Evolutionary conservation across 169 alveolate species (phyloP).

Genomic region (Theileria orientalis): DNA sequence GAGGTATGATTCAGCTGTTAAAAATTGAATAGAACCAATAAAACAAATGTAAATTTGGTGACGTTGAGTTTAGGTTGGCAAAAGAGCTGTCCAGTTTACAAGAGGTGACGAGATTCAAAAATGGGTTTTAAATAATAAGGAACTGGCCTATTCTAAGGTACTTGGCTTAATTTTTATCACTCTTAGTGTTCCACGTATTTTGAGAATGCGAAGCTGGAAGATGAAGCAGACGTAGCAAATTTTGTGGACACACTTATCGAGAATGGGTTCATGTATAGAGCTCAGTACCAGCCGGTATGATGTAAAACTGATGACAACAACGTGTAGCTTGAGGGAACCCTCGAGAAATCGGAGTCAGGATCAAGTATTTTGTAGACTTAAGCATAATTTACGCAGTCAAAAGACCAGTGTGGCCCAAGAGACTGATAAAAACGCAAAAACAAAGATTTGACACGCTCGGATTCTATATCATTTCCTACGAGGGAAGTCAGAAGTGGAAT

Average conservation of each 20-base stretch:
- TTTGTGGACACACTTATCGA: constrained; percentile 66
- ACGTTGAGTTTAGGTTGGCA: constrained; percentile 66
- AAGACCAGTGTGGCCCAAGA: constrained; percentile 84
- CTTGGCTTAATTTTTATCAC: not conserved
- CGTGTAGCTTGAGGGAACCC: constrained; percentile 65
- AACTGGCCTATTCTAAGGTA: constrained; percentile 49
- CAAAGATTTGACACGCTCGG: constrained; percentile 80
- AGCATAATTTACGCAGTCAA: constrained; percentile 26
- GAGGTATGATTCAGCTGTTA: constrained; percentile 27
- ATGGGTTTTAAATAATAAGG: constrained; percentile 71
- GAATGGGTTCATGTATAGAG: constrained; percentile 72
- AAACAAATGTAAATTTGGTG: not conserved
- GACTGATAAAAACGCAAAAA: constrained; percentile 76
- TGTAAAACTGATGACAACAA: not conserved
- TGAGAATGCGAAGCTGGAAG: constrained; percentile 35
- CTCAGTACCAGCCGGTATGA: constrained; percentile 77
- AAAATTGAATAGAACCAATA: not conserved
- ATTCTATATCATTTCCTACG: constrained; percentile 79
- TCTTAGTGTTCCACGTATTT: constrained; percentile 67
- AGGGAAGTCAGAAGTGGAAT: constrained; percentile 77
- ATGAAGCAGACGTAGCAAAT: constrained; percentile 52
- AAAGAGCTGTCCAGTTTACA: constrained; percentile 83
- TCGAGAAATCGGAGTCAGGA: constrained; percentile 73
- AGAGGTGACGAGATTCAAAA: constrained; percentile 79
- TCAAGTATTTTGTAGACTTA: constrained; percentile 27